Evolutionary conservation across 1,284 basidiomycete genomes (phyloP), one percentile per base, ranked within the genome.

Genomic region (Austroboletus novae-zelandiae): DNA sequence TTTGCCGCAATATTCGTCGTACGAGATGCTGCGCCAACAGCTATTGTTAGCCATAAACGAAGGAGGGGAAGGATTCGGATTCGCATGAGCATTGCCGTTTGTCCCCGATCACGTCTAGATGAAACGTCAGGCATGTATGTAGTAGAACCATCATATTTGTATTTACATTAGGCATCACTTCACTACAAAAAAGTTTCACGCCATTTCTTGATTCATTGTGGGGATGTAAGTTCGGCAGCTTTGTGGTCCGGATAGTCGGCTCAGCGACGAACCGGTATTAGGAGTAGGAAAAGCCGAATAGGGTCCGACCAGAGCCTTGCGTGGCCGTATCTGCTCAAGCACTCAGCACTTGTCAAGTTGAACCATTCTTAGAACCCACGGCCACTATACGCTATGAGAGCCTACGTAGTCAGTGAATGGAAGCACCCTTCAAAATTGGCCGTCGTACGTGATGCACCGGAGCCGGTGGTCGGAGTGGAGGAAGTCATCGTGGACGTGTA

Each of bases 21-120:
- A 98, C 64, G 94, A 98, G 66, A 94, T 93, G 79, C 77, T 98
- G 52, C 83, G 94, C 40, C 89, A 91, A 57, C 89, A 92, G 65
- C 70, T 98, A 32, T 71, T 94, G 47, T 77, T 94, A 57, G 92
- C 94, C 23, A 94, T 98, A 64, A 92, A 89, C 61, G 95, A 98
- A 71, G 94, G 94, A 47, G 90, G 90, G 39, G 92, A 94, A 71
- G 89, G 89, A 46, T 95, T 96, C 69, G 93, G 90, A 46, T 95
- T 91, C 68, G 85, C 84, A 66, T 86, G 48, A 57, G 43, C 39
- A 51, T 48, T 50, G 37, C 37, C 41, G 40, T 40, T 40, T 45
- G 44, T 51, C 30, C 30, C 34, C 31, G 30, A 52, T 40, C 40
- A 45, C 25, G 46, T 37, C 29, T 55, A 51, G 56, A 67, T 31